A percentile compares a stretch with the other conserved stretches of the same genome.
Conservation (phyloP, 768 basidiomycete species). For the Suillus brevipes region DNA sequence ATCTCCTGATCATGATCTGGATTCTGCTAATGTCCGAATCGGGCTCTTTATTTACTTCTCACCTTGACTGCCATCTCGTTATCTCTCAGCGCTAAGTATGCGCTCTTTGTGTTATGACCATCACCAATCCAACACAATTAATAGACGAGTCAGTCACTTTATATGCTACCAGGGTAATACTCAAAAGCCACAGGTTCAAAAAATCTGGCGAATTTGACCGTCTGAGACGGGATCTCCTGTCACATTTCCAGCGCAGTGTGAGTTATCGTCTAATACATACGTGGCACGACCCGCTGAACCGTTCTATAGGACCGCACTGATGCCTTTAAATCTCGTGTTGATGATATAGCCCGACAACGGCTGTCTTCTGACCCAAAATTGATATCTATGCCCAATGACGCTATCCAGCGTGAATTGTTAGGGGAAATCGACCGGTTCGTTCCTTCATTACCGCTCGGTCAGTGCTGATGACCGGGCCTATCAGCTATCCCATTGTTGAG, state of each 20-base stretch:
- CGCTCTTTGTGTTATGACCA: constrained; percentile 38
- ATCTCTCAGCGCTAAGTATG: constrained; percentile 4
- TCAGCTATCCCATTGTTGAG: constrained; percentile 66
- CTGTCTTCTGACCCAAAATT: constrained; percentile 55
- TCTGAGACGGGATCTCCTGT: constrained; percentile 61
- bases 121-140: constrained; percentile 59
- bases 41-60: neutral
- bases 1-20: neutral
- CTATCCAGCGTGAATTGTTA: constrained; percentile 60
- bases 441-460: constrained; percentile 13
- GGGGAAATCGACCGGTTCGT: constrained; percentile 71
- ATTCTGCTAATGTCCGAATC: constrained; percentile 1
- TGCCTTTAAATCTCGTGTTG: constrained; percentile 57
- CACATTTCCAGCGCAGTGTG: constrained; percentile 63
- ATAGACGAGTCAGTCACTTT: constrained; percentile 55
- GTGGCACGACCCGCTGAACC: neutral
- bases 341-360: constrained; percentile 60
- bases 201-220: constrained; percentile 79
- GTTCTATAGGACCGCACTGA: constrained; percentile 47
- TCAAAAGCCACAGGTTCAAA: constrained; percentile 55
- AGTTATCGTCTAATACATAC: constrained; percentile 24
- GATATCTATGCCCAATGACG: constrained; percentile 51
- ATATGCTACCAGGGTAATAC: neutral
- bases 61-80: neutral
- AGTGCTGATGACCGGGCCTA: neutral